Conservation (phyloP, 331 rosid species). For the Prunus yedoensis region DNA sequence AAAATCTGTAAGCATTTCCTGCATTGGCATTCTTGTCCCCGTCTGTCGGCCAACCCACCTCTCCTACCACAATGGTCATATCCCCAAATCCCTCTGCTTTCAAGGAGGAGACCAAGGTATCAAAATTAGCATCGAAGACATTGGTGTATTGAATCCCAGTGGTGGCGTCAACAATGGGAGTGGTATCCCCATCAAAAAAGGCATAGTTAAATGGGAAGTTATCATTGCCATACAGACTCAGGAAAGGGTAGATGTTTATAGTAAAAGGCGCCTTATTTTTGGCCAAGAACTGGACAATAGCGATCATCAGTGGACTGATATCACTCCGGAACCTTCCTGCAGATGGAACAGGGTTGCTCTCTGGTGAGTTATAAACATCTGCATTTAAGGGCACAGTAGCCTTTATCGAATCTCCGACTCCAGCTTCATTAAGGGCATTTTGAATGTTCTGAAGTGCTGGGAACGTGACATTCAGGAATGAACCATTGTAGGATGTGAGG, state of each 20-base stretch:
- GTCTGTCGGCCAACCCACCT: no score
- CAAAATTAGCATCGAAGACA: constrained; percentile 87
- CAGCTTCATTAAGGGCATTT: constrained; percentile 80
- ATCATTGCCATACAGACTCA: constrained; percentile 79
- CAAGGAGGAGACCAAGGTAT: constrained; percentile 77
- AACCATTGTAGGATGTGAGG: constrained; percentile 74
- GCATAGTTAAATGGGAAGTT: constrained; percentile 82
- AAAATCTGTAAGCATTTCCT: no score
- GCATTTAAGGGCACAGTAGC: constrained; percentile 95
- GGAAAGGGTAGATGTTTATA: constrained; percentile 86
- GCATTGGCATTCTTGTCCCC: no score
- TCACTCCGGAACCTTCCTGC: constrained; percentile 76
- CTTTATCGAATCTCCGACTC: constrained; percentile 63
- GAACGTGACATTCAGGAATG: constrained; percentile 74
- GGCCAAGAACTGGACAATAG: constrained; percentile 62
- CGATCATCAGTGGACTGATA: constrained; percentile 66
- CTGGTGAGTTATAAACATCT: constrained; percentile 79
- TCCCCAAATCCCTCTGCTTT: constrained; percentile 60
- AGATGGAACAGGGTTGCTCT: constrained; percentile 53
- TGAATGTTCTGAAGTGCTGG: constrained; percentile 92
- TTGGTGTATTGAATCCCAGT: constrained; percentile 67
- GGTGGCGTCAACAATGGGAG: constrained; percentile 47
- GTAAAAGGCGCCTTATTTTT: constrained; percentile 81
- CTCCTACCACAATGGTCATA: constrained; percentile 56
- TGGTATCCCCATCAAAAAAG: constrained; percentile 74